Evolutionary conservation across 2,329 filamentous ascomycete species (phyloP).

Genomic region (Teratosphaeria viscida): DNA sequence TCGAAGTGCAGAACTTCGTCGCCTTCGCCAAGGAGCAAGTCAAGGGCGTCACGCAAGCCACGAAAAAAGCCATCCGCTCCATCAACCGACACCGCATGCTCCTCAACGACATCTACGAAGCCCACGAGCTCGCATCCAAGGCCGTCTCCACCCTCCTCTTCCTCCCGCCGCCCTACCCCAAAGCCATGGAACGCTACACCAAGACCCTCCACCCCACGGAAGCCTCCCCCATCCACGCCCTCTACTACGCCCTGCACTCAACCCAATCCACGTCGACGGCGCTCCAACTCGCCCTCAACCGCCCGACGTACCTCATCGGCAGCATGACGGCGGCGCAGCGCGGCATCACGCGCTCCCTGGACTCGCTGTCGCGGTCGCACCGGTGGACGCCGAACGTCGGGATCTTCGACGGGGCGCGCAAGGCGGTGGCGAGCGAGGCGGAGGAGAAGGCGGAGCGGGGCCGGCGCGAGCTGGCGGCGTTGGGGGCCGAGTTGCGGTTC

Average conservation of each 20-base stretch:
- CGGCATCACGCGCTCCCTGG: slow-evolving; percentile 66
- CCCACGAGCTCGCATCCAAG: slow-evolving; percentile 44
- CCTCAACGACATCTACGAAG: slow-evolving; percentile 56
- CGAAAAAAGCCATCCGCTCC: slow-evolving; percentile 69
- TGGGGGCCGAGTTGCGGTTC: slow-evolving; percentile 77
- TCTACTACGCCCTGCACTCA: slow-evolving; percentile 67
- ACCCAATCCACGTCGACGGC: slow-evolving; percentile 78
- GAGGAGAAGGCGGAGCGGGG: slow-evolving; percentile 66
- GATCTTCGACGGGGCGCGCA: slow-evolving; percentile 77
- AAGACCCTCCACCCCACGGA: slow-evolving; percentile 55
- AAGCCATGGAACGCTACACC: slow-evolving; percentile 64
- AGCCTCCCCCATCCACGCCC: slow-evolving; percentile 59
- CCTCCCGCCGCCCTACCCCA: slow-evolving; percentile 56
- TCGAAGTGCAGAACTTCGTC: slow-evolving; percentile 87
- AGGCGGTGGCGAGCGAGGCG: slow-evolving; percentile 71
- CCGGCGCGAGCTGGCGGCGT: slow-evolving; percentile 57
- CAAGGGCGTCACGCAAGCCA: slow-evolving; percentile 70
- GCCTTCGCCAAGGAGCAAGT: slow-evolving; percentile 85
- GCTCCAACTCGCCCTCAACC: slow-evolving; percentile 65
- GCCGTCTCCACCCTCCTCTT: slow-evolving; percentile 49
- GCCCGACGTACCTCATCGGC: slow-evolving; percentile 66
- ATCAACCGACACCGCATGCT: slow-evolving; percentile 63
- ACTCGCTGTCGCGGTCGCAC: slow-evolving; percentile 61
- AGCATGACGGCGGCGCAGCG: slow-evolving; percentile 66
- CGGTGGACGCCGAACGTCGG: slow-evolving; percentile 57